Conservation (phyloP, 2,329 filamentous ascomycete genomes). For the Volutella citrinella region DNA sequence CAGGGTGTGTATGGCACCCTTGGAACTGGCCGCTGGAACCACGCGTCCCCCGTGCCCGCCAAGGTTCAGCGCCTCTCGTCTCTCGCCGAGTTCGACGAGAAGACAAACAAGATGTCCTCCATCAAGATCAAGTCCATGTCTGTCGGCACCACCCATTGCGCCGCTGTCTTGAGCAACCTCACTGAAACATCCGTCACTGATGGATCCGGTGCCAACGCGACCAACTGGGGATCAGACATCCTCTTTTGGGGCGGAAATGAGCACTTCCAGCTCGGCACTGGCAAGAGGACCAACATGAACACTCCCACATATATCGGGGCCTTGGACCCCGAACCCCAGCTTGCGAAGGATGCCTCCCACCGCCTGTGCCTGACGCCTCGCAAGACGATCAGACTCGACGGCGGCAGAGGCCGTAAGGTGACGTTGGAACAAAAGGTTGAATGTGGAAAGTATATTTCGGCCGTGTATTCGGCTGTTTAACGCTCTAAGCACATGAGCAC, state of each 20-base stretch:
- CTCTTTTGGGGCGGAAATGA: slow-evolving; percentile 96
- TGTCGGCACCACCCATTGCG: slow-evolving; percentile 76
- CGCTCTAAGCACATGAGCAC: background rate
- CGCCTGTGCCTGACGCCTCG: slow-evolving; percentile 78
- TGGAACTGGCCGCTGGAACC: slow-evolving; percentile 86
- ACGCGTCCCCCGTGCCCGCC: slow-evolving; percentile 71
- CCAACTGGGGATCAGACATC: slow-evolving; percentile 85
- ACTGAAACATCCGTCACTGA: slow-evolving; percentile 59
- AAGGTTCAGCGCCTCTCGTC: slow-evolving; percentile 83
- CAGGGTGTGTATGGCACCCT: slow-evolving; percentile 80
- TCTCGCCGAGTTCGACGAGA: slow-evolving; percentile 84
- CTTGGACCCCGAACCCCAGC: slow-evolving; percentile 61
- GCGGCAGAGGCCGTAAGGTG: slow-evolving; percentile 62
- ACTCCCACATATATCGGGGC: slow-evolving; percentile 77
- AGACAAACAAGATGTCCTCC: slow-evolving; percentile 61
- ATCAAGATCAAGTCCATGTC: slow-evolving; percentile 74
- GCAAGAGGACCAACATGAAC: slow-evolving; percentile 77
- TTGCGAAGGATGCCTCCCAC: slow-evolving; percentile 61
- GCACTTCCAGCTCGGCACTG: slow-evolving; percentile 87
- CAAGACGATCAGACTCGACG: slow-evolving; percentile 62
- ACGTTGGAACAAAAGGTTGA: slow-evolving; percentile 83
- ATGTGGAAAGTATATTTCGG: slow-evolving; percentile 79
- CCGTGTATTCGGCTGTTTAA: slow-evolving; percentile 70
- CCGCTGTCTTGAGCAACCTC: slow-evolving; percentile 80
- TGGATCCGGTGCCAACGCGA: slow-evolving; percentile 60